phyloP scores from a whole-genome alignment of 2,329 filamentous ascomycete species.

The Epichloe amarillans region DNA sequence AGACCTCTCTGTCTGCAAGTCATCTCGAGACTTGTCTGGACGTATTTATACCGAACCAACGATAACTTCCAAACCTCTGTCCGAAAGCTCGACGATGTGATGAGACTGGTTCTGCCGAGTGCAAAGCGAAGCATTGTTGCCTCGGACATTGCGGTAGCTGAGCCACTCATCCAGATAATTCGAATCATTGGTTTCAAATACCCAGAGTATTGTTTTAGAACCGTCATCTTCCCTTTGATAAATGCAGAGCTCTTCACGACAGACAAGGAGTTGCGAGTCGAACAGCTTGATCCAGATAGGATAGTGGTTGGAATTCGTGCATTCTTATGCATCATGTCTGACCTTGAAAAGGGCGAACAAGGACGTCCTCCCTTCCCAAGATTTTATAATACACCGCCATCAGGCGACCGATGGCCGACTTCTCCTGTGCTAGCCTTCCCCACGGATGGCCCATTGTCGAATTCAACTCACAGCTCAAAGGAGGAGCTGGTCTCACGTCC shows the following conservation, averaged over 20 bases:
- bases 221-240: constrained; percentile 86
- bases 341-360: constrained; percentile 73
- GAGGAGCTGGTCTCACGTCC: constrained; percentile 57
- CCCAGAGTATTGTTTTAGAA: constrained; percentile 85
- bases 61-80: constrained; percentile 56
- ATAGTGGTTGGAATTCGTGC: constrained; percentile 96
- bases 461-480: constrained; percentile 18
- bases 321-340: constrained; percentile 84
- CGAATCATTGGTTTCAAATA: constrained; percentile 89
- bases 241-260: constrained; percentile 80
- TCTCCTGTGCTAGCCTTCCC: constrained; percentile 36
- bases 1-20: constrained; percentile 75
- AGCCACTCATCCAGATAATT: constrained; percentile 86
- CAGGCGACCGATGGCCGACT: constrained; percentile 30
- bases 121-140: constrained; percentile 71
- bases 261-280: constrained; percentile 66
- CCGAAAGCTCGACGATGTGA: constrained; percentile 79
- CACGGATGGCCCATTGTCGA: constrained; percentile 15
- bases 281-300: constrained; percentile 87
- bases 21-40: constrained; percentile 84
- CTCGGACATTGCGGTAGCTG: constrained; percentile 70
- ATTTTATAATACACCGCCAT: constrained; percentile 33
- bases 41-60: constrained; percentile 74
- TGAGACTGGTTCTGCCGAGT: constrained; percentile 68
- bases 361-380: constrained; percentile 74